Base-by-base conservation (phyloP, 495 filamentous ascomycete genomes). In the Thermochaetoides thermophila region DNA sequence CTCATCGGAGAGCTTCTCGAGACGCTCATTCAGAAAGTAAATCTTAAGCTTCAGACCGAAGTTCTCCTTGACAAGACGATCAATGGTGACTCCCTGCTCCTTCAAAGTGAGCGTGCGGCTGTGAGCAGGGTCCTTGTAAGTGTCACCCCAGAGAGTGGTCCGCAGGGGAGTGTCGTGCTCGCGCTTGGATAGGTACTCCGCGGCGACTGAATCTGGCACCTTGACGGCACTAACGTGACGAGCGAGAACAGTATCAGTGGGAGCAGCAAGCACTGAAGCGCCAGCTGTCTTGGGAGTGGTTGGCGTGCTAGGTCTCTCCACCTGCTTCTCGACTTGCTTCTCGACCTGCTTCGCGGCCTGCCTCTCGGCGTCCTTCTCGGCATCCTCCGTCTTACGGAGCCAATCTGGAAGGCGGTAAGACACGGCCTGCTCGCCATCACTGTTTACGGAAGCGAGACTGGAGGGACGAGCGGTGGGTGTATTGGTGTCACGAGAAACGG, bases 11-110 rank as follows among this genome's bases (percentile, higher is more conserved):
- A 86, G 77, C 48, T 84, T 82, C 56, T 91, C 84, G 17, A 97
- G 57, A 7, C 87, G 79, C 45, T 95, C 84, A 47, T 86, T 89
- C 20, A 97, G 71, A 46, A 92, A 96, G 60, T 93, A 87, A 31
- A 96, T 89, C 54, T 93, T 85, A 54, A 97, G 77, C 56, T 97
- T 97, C 24, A 97, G 65, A 48, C 94, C 89, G 49, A 96, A 97
- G 43, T 96, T 96, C 48, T 86, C 81, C 57, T 97, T 97, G 38
- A 81, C 84, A 5, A 96, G 68, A 17, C 85, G 74, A 51, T 96
- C 89, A 39, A 97, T 95, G 15, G 84, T 94, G 50, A 79, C 89
- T 42, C 84, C 92, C 54, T 97, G 89, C 52, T 96, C 89, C 55
- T 96, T 95, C 10, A 97, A 61, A 0, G 91, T 96, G 61, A 96